Percentiles rank a stretch among this genome's conserved stretches.
These are phyloP conservation scores for Phaeosphaeria sp. DNA, from an alignment of 2,329 filamentous ascomycete species.

Conservation along the genomic window DNA sequence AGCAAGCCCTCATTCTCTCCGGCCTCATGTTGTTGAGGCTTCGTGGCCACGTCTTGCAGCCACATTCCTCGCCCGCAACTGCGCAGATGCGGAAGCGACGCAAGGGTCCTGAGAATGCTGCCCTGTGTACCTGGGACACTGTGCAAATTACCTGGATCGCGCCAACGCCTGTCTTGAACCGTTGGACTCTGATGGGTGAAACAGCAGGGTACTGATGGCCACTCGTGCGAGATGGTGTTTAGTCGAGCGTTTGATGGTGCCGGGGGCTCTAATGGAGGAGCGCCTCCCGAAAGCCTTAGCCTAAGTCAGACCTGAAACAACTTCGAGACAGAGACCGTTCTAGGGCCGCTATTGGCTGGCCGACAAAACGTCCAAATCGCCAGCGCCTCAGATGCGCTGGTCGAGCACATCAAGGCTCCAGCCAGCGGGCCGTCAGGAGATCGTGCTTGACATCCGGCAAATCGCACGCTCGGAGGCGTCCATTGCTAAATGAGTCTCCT, in stretches of 20 bases:
- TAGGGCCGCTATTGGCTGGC: conserved; percentile 31
- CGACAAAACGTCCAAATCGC: conserved; percentile 18
- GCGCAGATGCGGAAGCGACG: conserved; percentile 14
- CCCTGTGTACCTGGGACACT: conserved; percentile 32
- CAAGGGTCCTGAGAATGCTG: conserved; percentile 37
- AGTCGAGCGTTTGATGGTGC: conserved; percentile 10
- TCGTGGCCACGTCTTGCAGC: conserved; percentile 31
- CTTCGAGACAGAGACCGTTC: conserved; percentile 18
- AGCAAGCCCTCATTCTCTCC: conserved; percentile 34
- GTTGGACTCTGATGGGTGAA: no score
- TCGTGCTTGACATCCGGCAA: conserved; percentile 23
- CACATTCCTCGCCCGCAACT: conserved; percentile 27
- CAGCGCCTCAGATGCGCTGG: conserved; percentile 38
- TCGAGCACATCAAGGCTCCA: conserved; percentile 21
- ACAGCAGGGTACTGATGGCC: conserved; percentile 32
- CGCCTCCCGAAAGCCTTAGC: conserved; percentile 1
- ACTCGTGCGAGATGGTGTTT: conserved; percentile 25
- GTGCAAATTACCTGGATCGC: conserved; percentile 28
- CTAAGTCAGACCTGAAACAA: conserved; percentile 27
- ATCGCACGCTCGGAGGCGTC: conserved; percentile 1
- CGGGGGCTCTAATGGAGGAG: conserved; percentile 29
- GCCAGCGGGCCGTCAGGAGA: conserved; percentile 37
- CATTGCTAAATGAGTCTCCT: background rate
- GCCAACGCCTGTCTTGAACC: no score
- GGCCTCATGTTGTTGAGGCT: conserved; percentile 30